Conservation (phyloP, 164 flowering plant species). For the Dillenia turbinata region DNA sequence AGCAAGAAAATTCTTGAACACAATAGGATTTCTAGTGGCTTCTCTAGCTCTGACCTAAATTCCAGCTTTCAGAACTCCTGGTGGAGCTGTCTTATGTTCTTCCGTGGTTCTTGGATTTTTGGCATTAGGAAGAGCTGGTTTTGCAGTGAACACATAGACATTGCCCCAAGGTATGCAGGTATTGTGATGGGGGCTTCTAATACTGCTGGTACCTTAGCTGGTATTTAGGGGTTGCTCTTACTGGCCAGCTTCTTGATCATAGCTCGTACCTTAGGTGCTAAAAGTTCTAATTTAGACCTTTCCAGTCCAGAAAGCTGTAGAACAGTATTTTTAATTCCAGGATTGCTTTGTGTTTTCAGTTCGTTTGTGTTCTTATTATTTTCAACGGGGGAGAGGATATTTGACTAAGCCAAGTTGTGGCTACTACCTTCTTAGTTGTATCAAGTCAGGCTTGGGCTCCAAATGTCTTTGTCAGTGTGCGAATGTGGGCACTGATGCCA, state of each 20-base stretch:
- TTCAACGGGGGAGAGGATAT: conserved; percentile 82
- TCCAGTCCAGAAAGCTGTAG: conserved; percentile 79
- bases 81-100: conserved; percentile 77
- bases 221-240: conserved; percentile 81
- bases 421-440: too few species aligned
- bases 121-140: conserved; percentile 90
- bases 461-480: too few species aligned
- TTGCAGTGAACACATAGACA: conserved; percentile 96
- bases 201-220: conserved; percentile 89
- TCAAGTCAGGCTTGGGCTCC: too few species aligned
- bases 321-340: conserved; percentile 67
- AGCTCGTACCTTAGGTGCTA: too few species aligned
- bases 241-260: conserved; percentile 86
- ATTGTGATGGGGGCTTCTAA: conserved; percentile 91
- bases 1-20: conserved; percentile 73
- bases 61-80: conserved; percentile 60
- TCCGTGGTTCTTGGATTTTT: conserved; percentile 86
- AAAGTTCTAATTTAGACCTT: conserved; percentile 45
- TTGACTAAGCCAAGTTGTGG: conserved; percentile 38
- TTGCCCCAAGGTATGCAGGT: conserved; percentile 90
- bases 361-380: conserved; percentile 63
- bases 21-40: conserved; percentile 73
- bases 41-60: conserved; percentile 69
- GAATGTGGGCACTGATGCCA: too few species aligned
- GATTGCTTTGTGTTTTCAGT: conserved; percentile 71